Conservation (phyloP, 2,329 filamentous ascomycete genomes). For the Xylariaceae sp. region DNA sequence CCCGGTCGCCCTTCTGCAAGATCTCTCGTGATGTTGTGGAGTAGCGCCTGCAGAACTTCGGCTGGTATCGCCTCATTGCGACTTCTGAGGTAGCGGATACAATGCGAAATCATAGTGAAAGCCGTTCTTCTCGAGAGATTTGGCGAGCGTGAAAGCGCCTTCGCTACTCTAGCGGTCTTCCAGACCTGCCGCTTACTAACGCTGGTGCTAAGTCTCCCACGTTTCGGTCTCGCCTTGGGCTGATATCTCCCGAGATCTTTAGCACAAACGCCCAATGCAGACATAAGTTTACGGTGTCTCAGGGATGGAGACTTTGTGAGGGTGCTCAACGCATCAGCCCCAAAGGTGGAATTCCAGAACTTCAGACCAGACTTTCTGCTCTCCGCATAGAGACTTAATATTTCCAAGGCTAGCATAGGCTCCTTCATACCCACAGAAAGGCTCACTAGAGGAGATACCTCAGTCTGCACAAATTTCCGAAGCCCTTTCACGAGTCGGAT, state of each 20-base stretch:
- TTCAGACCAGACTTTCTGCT: conserved; percentile 3
- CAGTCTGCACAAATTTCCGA: conserved; percentile 11
- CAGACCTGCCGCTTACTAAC: conserved; percentile 1
- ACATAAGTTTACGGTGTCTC: conserved; percentile 18
- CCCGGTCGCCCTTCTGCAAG: conserved; percentile 39
- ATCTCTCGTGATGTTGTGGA: conserved; percentile 41
- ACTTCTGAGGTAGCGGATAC: conserved; percentile 35
- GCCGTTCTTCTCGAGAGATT: conserved; percentile 24
- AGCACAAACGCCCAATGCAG: conserved; percentile 18
- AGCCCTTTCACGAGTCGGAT: conserved; percentile 22
- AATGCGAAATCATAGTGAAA: conserved; percentile 39
- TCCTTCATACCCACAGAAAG: conserved; percentile 28
- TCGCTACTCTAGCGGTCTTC: conserved; percentile 19
- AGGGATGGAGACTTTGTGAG: conserved; percentile 20
- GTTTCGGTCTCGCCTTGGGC: neutral
- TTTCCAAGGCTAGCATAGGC: conserved; percentile 30
- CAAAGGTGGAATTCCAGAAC: conserved; percentile 31
- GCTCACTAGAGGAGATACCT: conserved; percentile 20
- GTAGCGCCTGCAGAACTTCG: conserved; percentile 35
- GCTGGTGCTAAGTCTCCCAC: neutral
- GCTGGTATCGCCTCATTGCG: conserved; percentile 27
- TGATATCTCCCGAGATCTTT: neutral
- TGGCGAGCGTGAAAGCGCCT: conserved; percentile 27
- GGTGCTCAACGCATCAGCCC: conserved; percentile 22
- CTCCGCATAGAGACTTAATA: conserved; percentile 21